Evolutionary conservation across 176 grass and related monocot genomes (phyloP).

Genomic region (Areca catechu): DNA sequence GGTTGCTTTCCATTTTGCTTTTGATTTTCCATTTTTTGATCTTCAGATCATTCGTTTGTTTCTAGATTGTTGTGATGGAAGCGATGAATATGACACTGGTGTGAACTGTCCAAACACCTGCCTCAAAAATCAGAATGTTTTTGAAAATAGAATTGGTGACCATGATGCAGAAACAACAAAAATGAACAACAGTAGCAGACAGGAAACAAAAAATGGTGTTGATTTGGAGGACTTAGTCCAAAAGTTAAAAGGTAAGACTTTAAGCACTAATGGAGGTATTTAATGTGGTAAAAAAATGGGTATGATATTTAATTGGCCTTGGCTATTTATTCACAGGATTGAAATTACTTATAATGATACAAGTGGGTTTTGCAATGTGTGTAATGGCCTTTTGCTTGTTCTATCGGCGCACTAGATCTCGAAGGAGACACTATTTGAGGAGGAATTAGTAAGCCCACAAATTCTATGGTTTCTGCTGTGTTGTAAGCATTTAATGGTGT

Average conservation of each 20-base stretch:
- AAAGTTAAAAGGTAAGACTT: conserved; percentile 51
- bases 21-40: conserved; percentile 9
- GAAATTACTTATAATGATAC: conserved; percentile 32
- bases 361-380: conserved; percentile 41
- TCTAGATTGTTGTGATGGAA: conserved; percentile 96
- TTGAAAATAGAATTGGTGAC: conserved; percentile 17
- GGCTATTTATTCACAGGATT: conserved; percentile 46
- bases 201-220: conserved; percentile 22
- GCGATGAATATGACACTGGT: conserved; percentile 74
- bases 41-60: conserved; percentile 11
- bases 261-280: not conserved
- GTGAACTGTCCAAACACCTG: conserved; percentile 73
- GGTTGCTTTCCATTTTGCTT: not conserved
- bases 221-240: conserved; percentile 53
- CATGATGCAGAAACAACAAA: conserved; percentile 13
- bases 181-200: conserved; percentile 11
- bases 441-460: conserved; percentile 29
- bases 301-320: not conserved
- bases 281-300: conserved; percentile 1
- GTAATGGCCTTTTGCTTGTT: conserved; percentile 39
- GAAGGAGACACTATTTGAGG: conserved; percentile 42
- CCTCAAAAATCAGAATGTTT: conserved; percentile 25
- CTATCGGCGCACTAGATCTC: conserved; percentile 28
- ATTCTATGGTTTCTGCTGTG: too few species aligned
- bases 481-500: too few species aligned